Conservation (phyloP, 2,329 filamentous ascomycete genomes). For the Ustulina deusta region DNA sequence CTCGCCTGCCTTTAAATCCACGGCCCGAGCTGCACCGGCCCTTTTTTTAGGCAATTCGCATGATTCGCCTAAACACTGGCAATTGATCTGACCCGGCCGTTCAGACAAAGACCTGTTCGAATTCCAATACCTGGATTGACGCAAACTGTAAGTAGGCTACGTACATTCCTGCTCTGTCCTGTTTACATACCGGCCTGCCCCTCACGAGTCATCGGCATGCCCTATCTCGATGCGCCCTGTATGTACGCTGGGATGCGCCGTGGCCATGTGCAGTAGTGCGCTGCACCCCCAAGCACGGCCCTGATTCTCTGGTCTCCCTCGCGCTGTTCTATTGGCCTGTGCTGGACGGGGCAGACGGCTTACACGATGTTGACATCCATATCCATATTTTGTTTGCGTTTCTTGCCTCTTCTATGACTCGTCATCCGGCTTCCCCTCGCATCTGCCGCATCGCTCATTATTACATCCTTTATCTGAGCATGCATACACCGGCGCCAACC, state of each 20-base stretch:
- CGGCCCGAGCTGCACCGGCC: constrained; percentile 6
- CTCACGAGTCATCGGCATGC: constrained; percentile 11
- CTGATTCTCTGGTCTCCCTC: constrained; percentile 20
- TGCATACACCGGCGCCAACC: constrained; percentile 3
- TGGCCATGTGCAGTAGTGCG: constrained; percentile 33
- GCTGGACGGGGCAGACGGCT: constrained; percentile 12
- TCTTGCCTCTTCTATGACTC: constrained; percentile 28
- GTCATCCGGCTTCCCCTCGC: constrained; percentile 25
- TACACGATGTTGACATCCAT: constrained; percentile 31
- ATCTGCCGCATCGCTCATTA: neutral
- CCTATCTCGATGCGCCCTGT: constrained; percentile 17
- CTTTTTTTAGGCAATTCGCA: neutral
- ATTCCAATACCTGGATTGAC: neutral
- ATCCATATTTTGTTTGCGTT: constrained; percentile 10
- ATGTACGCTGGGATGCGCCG: constrained; percentile 25
- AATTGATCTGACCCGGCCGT: neutral
- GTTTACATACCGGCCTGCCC: constrained; percentile 10
- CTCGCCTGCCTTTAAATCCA: neutral
- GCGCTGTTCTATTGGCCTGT: constrained; percentile 28
- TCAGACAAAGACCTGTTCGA: neutral
- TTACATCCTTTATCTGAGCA: neutral
- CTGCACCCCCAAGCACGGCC: constrained; percentile 29
- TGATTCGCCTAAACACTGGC: neutral
- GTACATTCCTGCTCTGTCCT: constrained; percentile 17
- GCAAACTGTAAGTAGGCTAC: constrained; percentile 9